Base-by-base conservation (phyloP, 2,329 filamentous ascomycete genomes). In the Arthrobotrys conoides region DNA sequence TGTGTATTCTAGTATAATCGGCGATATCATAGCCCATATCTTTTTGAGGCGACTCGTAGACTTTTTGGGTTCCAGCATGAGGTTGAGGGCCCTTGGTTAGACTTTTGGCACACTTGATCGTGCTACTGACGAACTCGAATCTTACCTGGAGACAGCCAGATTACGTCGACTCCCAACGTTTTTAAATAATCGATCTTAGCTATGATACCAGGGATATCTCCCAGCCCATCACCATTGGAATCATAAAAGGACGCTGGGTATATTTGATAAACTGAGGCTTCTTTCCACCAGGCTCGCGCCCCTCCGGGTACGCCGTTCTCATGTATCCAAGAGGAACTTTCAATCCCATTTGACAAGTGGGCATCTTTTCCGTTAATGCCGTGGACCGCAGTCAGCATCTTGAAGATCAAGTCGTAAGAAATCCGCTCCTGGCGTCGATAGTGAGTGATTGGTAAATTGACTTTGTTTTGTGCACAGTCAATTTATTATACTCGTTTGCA, bases 21-120 rank as follows among this genome's bases (percentile, higher is more conserved):
- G 88, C 87, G 61, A 92, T 89, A 82, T 92, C 91, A 82, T 92
- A 92, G 38, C 90, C 90, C 90, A 91, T 91, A 80, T 92, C 90
- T 1, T 88, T 85, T 81, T 91, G 88, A 0, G 90, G 90, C 12
- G 86, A 88, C 78, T 90, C 88, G 81, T 88, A 90, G 82, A 91
- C 48, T 24, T 8, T 10, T 2, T 14, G 2, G 33, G 10, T 30
- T 16, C 33, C 33, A 41, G 9, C 9, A 16, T 38, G 10, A 4
- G 10, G 36, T 38, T 38, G 6, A 5, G 12, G 10, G 10, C 4
- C 36, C 27, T 3, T 41, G 14, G 38, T 41, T n/a, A 41, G 14
- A 41, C 3, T 4, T n/a, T n/a, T 16, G 14, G 10, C 14, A 10
- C 16, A 53, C 6, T 30, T 27, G 3, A 30, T 16, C 1, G 6